Evolutionary conservation across 208 protist genomes (phyloP).

Genomic region (Acanthamoeba polyphaga): DNA sequence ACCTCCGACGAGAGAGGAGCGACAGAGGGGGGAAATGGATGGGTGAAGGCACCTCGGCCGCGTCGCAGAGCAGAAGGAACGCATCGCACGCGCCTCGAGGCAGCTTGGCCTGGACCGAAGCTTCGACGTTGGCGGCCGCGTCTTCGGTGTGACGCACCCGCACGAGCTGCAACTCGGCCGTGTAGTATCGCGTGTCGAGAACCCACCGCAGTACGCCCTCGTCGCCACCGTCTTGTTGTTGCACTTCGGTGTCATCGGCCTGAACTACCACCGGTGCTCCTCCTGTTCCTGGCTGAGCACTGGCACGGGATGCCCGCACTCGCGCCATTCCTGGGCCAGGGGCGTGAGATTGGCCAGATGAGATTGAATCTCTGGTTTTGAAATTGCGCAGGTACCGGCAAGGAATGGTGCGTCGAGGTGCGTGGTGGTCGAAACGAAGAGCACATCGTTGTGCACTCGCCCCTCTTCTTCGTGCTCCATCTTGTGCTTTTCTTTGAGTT

Average conservation of each 20-base stretch:
- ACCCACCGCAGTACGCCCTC: background rate
- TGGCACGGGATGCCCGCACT: background rate
- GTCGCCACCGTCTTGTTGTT: background rate
- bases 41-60: background rate
- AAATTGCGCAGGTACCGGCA: background rate
- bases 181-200: constrained; percentile 1
- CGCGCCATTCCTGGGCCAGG: background rate
- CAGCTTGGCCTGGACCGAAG: background rate
- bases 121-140: background rate
- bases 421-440: background rate
- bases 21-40: background rate
- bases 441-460: background rate
- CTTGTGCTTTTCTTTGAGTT: background rate
- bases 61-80: background rate
- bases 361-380: background rate
- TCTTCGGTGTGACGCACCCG: background rate
- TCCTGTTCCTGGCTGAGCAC: background rate
- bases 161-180: background rate
- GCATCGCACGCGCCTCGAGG: background rate
- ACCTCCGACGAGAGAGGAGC: background rate
- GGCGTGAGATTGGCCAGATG: background rate
- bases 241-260: background rate
- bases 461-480: background rate
- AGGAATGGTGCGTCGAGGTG: background rate
- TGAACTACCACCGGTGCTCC: background rate